Percentiles rank a stretch among this genome's conserved stretches.
Conservation (phyloP, 768 basidiomycete genomes). For the Hypholoma fasciculare region DNA sequence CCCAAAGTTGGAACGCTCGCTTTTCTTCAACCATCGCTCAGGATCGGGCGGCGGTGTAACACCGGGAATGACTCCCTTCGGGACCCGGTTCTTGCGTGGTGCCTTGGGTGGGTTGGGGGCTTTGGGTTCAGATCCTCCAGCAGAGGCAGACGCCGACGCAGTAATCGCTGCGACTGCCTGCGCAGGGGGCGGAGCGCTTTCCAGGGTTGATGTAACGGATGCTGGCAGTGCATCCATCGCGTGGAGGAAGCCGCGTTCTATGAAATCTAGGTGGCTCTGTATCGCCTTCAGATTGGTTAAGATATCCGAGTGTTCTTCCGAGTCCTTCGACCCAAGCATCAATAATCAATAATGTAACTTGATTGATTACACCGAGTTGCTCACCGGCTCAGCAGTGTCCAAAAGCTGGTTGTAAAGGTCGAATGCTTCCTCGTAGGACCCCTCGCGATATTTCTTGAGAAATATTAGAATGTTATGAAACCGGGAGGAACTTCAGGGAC, state of each 20-base stretch:
- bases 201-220: constrained; percentile 51
- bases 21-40: constrained; percentile 89
- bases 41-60: constrained; percentile 84
- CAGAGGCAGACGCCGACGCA: constrained; percentile 29
- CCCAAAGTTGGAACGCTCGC: constrained; percentile 64
- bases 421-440: constrained; percentile 70
- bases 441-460: constrained; percentile 73
- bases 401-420: constrained; percentile 82
- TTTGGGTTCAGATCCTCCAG: constrained; percentile 11
- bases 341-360: neutral
- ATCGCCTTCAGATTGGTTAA: constrained; percentile 83
- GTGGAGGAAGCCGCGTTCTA: constrained; percentile 66
- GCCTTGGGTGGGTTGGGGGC: constrained; percentile 38
- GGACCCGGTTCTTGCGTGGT: constrained; percentile 66
- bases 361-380: constrained; percentile 25
- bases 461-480: neutral
- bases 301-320: constrained; percentile 88
- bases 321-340: constrained; percentile 47
- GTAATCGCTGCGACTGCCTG: constrained; percentile 27
- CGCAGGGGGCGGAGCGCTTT: constrained; percentile 61
- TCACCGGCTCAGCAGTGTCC: constrained; percentile 74
- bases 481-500: constrained; percentile 23
- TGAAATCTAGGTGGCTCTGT: constrained; percentile 82
- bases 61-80: constrained; percentile 73
- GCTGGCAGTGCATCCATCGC: constrained; percentile 62